Base-by-base conservation (phyloP, 257 asterid species). In the Solanum appendiculatum region DNA sequence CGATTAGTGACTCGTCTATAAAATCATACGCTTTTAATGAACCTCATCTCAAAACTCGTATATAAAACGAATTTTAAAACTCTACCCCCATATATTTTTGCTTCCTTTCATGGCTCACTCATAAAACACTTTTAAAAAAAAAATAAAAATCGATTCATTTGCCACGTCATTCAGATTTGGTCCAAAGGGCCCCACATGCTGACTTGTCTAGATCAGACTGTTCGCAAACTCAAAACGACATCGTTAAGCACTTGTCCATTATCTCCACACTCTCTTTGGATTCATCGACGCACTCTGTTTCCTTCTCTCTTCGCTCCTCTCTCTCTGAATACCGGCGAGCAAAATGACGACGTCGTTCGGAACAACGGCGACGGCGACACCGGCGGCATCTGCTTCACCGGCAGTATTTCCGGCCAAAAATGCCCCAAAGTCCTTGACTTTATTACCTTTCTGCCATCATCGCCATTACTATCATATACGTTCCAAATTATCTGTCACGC, bases 331-430 rank as follows among this genome's bases (percentile, higher is more conserved):
- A 58, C 42, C 66, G 70, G 77, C 73, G 64, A 64, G 88, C 83
- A 87, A 87, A 90, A 95, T 95, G 98, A 94, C 94, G 92, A 81
- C 96, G 86, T 89, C 95, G 86, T 94, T 95, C 74, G 96, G 97
- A 90, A 90, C 95, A 29, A 46, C 68, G 64, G 40, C 58, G 34
- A 23, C 60, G 1, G 7, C 37, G n/a, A 77, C 1, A 85, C 81
- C 94, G 73, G 58, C 93, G 37, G 90, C 93, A 39, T 73, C 91
- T 18, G 88, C 88, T 80, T 87, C 84, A 87, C 86, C 94, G 44
- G 74, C 94, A 64, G 91, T 89, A 66, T 89, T 93, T 87, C 88
- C 93, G 37, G 84, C 88, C 11, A 92, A 87, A 83, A 92, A 91
- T 89, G 91, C 90, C 25, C 89, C 85, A 46, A 94, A 92, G 66